Conservation (phyloP, 176 grass and related monocot species). For the Musa troglodytarum region DNA sequence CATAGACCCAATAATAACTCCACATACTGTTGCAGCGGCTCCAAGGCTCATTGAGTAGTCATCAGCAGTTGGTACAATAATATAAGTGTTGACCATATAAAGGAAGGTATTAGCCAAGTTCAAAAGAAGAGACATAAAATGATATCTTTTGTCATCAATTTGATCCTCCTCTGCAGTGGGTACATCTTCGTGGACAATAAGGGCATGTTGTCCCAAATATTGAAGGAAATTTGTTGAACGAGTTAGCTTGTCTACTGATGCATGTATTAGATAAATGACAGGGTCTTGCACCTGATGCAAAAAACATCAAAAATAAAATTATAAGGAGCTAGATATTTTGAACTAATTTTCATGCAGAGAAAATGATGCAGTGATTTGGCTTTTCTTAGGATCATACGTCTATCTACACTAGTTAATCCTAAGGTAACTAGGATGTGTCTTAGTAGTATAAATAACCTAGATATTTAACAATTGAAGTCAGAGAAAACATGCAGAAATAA, state of each 20-base stretch:
- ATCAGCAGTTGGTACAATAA: conserved; percentile 21
- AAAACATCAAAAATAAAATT: background rate
- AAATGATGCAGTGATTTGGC: too few species aligned
- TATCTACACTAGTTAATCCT: too few species aligned
- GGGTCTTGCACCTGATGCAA: conserved; percentile 4
- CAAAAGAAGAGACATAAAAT: conserved; percentile 20
- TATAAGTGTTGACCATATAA: conserved; percentile 23
- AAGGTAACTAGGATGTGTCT: too few species aligned
- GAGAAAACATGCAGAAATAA: too few species aligned
- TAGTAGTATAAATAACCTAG: too few species aligned
- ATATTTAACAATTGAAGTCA: too few species aligned
- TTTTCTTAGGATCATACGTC: too few species aligned
- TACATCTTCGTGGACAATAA: conserved; percentile 15
- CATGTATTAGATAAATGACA: conserved; percentile 14
- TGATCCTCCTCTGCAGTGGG: conserved; percentile 6
- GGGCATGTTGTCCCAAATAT: conserved; percentile 20
- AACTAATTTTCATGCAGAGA: too few species aligned
- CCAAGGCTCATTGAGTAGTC: conserved; percentile 21
- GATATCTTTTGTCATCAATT: conserved; percentile 13
- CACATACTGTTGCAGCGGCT: conserved; percentile 23
- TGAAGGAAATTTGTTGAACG: conserved; percentile 19
- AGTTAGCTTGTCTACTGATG: conserved; percentile 19
- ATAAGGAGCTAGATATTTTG: too few species aligned
- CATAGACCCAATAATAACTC: conserved; percentile 22
- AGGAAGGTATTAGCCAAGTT: conserved; percentile 19